A percentile compares a stretch with the other conserved stretches of the same genome.
These are phyloP conservation scores for Piper betle DNA, from an alignment of 164 flowering plant genomes.

Conservation along the genomic window DNA sequence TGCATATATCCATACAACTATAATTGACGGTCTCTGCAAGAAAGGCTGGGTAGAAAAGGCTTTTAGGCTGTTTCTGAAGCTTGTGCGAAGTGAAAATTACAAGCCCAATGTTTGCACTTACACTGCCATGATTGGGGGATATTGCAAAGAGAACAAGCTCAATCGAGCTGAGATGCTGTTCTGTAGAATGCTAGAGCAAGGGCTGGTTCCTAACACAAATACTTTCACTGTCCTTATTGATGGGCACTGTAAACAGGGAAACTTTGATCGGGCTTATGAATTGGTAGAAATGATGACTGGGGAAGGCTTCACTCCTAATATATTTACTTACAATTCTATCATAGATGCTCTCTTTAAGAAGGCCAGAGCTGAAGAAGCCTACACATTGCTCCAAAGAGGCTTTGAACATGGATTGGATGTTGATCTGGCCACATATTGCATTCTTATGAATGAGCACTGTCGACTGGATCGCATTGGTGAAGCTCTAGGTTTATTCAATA, in stretches of 20 bases:
- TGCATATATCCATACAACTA: conserved; percentile 72
- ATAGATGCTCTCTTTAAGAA: conserved; percentile 55
- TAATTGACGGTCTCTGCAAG: conserved; percentile 87
- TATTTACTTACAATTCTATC: conserved; percentile 60
- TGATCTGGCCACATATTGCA: conserved; percentile 64
- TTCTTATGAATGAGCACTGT: conserved; percentile 57
- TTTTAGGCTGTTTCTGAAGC: conserved; percentile 77
- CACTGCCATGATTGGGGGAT: conserved; percentile 81
- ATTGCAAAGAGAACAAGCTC: conserved; percentile 79
- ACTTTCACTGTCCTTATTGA: conserved; percentile 74
- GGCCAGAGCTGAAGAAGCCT: conserved; percentile 53
- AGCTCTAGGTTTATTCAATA: no score
- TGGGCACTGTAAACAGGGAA: conserved; percentile 70
- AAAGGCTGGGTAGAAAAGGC: conserved; percentile 97
- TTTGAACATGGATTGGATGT: conserved; percentile 32
- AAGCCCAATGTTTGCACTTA: conserved; percentile 87
- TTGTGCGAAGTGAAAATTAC: conserved; percentile 64
- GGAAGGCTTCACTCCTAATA: conserved; percentile 53
- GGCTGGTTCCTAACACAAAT: conserved; percentile 52
- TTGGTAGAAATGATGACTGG: conserved; percentile 50
- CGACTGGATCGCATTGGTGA: conserved; percentile 28
- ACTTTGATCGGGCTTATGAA: conserved; percentile 51
- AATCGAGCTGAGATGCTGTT: conserved; percentile 80
- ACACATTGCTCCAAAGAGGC: conserved; percentile 30
- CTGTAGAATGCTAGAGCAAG: conserved; percentile 72